phyloP scores from a whole-genome alignment of 169 alveolate genomes.

The Plasmodium gaboni region DNA sequence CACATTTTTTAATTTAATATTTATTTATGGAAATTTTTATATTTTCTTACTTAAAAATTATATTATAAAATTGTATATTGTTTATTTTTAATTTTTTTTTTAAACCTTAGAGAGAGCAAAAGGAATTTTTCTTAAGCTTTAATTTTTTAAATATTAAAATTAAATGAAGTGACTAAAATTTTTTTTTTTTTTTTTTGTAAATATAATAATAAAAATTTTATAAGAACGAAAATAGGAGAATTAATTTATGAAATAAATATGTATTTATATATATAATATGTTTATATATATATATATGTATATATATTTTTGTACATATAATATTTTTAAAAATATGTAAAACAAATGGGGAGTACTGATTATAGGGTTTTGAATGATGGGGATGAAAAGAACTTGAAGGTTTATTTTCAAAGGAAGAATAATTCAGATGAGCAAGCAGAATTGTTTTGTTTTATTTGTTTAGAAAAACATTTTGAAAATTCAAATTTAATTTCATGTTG shows the following conservation, averaged over 20 bases:
- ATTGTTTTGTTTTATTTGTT: slow-evolving; percentile 68
- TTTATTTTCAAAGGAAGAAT: slow-evolving; percentile 9
- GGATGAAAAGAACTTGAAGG: slow-evolving; percentile 4
- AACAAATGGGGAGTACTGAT: slow-evolving; percentile 27
- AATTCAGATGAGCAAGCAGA: slow-evolving; percentile 55
- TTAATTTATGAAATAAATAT: not conserved
- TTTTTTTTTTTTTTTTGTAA: not conserved
- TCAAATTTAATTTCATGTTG: slow-evolving; percentile 44
- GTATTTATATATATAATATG: slow-evolving; percentile 3
- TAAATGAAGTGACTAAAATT: no score
- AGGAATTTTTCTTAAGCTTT: no score
- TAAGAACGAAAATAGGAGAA: not conserved
- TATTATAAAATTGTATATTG: no score
- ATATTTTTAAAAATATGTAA: no score
- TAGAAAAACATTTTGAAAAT: slow-evolving; percentile 54
- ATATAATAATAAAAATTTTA: not conserved
- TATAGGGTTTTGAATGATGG: slow-evolving; percentile 9
- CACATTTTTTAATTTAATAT: no score
- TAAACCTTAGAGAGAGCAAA: no score
- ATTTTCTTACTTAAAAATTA: no score
- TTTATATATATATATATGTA: slow-evolving; percentile 1
- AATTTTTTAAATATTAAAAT: no score
- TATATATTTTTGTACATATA: slow-evolving; percentile 11
- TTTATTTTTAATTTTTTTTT: no score
- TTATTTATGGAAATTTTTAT: no score